Percentiles rank a stretch among this genome's conserved stretches.
Evolutionary conservation across 106 monocot species (phyloP).

Genomic region (Dioscorea dumetorum): DNA sequence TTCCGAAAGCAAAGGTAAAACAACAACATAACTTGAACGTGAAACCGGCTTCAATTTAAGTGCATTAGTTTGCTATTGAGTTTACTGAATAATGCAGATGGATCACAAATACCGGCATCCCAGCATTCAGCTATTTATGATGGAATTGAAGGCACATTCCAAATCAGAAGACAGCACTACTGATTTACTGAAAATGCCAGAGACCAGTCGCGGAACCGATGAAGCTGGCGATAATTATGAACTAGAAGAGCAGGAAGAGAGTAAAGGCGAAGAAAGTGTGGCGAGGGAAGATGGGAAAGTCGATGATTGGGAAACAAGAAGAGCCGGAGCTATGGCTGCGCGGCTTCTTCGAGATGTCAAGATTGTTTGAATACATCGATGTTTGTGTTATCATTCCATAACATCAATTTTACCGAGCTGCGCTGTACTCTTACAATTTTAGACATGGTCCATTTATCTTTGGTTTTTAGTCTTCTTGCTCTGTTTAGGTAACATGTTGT

Average conservation of each 20-base stretch:
- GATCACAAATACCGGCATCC: slow-evolving; percentile 77
- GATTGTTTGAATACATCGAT: slow-evolving; percentile 12
- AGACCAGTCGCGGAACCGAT: background rate
- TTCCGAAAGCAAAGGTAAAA: slow-evolving; percentile 80
- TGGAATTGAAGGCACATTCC: slow-evolving; percentile 44
- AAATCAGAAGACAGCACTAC: slow-evolving; percentile 4
- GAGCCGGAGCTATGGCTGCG: slow-evolving; percentile 75
- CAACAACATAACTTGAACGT: no score
- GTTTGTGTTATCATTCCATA: no score
- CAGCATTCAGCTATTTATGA: slow-evolving; percentile 69
- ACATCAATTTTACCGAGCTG: no score
- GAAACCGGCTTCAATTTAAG: background rate
- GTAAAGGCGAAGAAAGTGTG: background rate
- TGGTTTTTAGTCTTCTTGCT: no score
- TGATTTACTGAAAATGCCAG: background rate
- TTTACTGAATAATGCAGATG: slow-evolving; percentile 52
- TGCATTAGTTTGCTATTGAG: background rate
- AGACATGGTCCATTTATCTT: no score
- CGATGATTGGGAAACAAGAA: slow-evolving; percentile 81
- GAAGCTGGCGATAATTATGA: slow-evolving; percentile 9
- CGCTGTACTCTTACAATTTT: no score
- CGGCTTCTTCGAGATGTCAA: slow-evolving; percentile 74
- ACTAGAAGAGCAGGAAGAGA: slow-evolving; percentile 13
- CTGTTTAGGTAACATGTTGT: no score
- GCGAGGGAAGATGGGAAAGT: slow-evolving; percentile 10